phyloP scores from a whole-genome alignment of 2,329 filamentous ascomycete species.

The Fusarium xylarioides region DNA sequence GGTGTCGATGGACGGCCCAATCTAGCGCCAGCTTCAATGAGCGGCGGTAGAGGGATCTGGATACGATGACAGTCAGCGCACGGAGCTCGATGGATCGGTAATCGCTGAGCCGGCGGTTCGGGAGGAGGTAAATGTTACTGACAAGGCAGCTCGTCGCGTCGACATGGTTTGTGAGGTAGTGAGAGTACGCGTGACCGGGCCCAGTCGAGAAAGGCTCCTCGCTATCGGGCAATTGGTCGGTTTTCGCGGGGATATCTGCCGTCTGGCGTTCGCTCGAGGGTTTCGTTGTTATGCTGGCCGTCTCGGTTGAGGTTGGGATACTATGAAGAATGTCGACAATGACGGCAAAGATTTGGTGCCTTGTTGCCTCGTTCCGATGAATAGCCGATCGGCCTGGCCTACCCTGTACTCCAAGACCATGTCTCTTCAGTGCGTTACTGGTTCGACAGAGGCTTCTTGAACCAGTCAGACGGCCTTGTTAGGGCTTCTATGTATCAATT shows the following conservation, averaged over 20 bases:
- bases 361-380: conserved; percentile 35
- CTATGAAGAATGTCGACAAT: conserved; percentile 29
- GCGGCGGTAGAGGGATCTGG: conserved; percentile 84
- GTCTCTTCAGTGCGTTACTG: background rate
- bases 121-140: conserved; percentile 43
- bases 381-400: conserved; percentile 16
- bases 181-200: conserved; percentile 16
- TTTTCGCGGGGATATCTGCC: conserved; percentile 20
- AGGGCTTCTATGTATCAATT: background rate
- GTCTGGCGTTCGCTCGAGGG: conserved; percentile 23
- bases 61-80: conserved; percentile 24
- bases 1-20: conserved; percentile 90
- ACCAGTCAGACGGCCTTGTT: background rate
- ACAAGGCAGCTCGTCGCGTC: conserved; percentile 61
- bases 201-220: conserved; percentile 30
- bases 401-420: background rate
- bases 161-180: conserved; percentile 38
- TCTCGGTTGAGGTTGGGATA: conserved; percentile 23
- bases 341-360: conserved; percentile 33
- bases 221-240: conserved; percentile 30
- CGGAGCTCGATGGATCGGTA: background rate
- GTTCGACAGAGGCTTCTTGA: background rate
- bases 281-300: conserved; percentile 14
- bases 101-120: conserved; percentile 18
- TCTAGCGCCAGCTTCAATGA: conserved; percentile 93